Evolutionary conservation across 345 rosid genomes (phyloP).

Genomic region (Eucalyptus viminalis): DNA sequence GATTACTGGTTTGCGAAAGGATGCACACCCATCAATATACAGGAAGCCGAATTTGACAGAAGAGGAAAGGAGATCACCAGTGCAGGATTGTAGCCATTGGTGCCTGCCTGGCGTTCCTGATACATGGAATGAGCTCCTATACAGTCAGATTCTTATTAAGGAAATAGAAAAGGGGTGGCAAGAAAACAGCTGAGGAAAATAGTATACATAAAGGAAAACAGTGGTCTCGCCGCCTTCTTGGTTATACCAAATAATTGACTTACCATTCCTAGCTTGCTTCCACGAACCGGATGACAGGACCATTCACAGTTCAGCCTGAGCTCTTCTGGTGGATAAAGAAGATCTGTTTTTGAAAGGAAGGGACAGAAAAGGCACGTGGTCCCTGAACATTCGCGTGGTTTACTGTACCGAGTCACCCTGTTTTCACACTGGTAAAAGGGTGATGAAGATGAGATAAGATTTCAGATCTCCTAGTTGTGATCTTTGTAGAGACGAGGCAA

Average conservation of each 20-base stretch:
- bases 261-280: neutral
- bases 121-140: constrained; percentile 35
- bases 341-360: neutral
- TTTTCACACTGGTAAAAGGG: neutral
- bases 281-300: neutral
- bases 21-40: constrained; percentile 31
- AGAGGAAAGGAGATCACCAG: constrained; percentile 8
- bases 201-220: neutral
- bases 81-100: constrained; percentile 48
- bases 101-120: constrained; percentile 55
- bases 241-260: neutral
- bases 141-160: constrained; percentile 9
- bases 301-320: neutral
- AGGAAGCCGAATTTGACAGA: constrained; percentile 7
- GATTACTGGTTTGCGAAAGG: constrained; percentile 30
- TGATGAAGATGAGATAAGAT: neutral
- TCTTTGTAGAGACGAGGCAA: neutral
- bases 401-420: neutral
- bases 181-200: neutral
- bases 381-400: neutral
- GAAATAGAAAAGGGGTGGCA: neutral
- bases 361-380: neutral
- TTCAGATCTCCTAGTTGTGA: neutral
- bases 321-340: neutral
- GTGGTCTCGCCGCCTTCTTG: neutral